Evolutionary conservation across 768 basidiomycete species (phyloP).

Genomic region (Boletus insuetus): DNA sequence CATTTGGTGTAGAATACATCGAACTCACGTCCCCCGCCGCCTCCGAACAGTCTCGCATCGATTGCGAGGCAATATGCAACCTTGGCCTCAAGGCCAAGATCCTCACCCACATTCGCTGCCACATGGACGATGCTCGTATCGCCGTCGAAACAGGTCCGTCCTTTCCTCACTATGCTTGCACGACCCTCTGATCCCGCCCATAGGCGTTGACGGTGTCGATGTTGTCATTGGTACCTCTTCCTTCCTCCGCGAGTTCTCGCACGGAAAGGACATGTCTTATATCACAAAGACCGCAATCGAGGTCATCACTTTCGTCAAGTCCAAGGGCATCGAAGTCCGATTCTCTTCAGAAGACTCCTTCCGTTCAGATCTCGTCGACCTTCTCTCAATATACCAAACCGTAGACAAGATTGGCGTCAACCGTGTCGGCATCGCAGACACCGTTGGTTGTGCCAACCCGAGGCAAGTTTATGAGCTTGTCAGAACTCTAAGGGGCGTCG

Average conservation of each 20-base stretch:
- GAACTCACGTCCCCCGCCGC: conserved; percentile 98
- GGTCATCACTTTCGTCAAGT: conserved; percentile 99
- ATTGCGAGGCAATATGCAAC: conserved; percentile 99
- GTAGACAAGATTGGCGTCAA: conserved; percentile 99
- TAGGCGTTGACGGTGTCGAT: conserved; percentile 97
- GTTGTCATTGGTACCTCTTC: conserved; percentile 99
- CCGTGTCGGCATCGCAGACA: conserved; percentile 98
- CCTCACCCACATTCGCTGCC: conserved; percentile 97
- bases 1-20: conserved; percentile 99
- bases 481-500: conserved; percentile 92
- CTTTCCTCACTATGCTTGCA: not conserved
- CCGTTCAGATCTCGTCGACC: conserved; percentile 98
- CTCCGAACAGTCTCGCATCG: conserved; percentile 88
- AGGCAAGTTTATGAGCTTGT: conserved; percentile 98
- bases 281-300: conserved; percentile 99
- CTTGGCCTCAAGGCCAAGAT: conserved; percentile 96
- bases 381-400: conserved; percentile 97
- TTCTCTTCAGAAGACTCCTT: conserved; percentile 99
- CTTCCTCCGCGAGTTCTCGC: conserved; percentile 98
- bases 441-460: conserved; percentile 98
- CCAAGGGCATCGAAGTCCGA: conserved; percentile 98
- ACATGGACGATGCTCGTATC: conserved; percentile 99
- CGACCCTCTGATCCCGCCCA: not conserved
- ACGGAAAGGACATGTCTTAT: conserved; percentile 99
- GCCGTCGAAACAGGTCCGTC: conserved; percentile 92